These are phyloP conservation scores for Picochlorum costavermella DNA, from an alignment of 139 green algal genomes.

Conservation along the genomic window DNA sequence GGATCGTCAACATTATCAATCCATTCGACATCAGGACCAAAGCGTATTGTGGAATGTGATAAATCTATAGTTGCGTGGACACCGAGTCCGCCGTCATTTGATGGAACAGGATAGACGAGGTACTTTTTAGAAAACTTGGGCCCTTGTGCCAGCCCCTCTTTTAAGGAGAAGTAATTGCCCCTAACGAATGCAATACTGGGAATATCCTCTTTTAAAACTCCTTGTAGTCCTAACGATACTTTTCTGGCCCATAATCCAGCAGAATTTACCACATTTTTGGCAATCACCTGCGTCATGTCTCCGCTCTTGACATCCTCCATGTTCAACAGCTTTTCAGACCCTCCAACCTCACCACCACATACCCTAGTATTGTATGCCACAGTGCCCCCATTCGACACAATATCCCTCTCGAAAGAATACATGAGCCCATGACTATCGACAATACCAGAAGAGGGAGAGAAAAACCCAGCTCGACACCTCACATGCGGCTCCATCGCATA, in stretches of 20 bases:
- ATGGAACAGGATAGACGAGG: conserved; percentile 79
- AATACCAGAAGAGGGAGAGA: conserved; percentile 77
- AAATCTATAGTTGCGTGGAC: conserved; percentile 85
- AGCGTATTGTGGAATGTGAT: conserved; percentile 47
- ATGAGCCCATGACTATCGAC: conserved; percentile 73
- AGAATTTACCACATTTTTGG: conserved; percentile 47
- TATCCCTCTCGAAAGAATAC: conserved; percentile 49
- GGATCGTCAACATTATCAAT: conserved; percentile 10
- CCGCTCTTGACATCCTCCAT: conserved; percentile 35
- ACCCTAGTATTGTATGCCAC: conserved; percentile 40
- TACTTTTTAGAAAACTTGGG: conserved; percentile 45
- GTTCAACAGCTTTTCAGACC: conserved; percentile 14
- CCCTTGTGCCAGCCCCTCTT: neutral
- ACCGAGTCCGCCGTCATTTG: conserved; percentile 64
- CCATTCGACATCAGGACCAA: conserved; percentile 84
- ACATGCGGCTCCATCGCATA: conserved; percentile 54
- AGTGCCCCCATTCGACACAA: conserved; percentile 28
- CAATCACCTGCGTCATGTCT: conserved; percentile 19
- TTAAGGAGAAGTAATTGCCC: conserved; percentile 45
- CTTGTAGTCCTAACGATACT: conserved; percentile 30
- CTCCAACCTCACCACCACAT: conserved; percentile 17
- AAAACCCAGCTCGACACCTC: conserved; percentile 44
- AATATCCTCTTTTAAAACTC: conserved; percentile 29
- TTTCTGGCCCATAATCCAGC: conserved; percentile 39
- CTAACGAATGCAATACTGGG: conserved; percentile 52